Conservation (phyloP, 2,329 filamentous ascomycete species). For the Botryosphaeria agaves region DNA sequence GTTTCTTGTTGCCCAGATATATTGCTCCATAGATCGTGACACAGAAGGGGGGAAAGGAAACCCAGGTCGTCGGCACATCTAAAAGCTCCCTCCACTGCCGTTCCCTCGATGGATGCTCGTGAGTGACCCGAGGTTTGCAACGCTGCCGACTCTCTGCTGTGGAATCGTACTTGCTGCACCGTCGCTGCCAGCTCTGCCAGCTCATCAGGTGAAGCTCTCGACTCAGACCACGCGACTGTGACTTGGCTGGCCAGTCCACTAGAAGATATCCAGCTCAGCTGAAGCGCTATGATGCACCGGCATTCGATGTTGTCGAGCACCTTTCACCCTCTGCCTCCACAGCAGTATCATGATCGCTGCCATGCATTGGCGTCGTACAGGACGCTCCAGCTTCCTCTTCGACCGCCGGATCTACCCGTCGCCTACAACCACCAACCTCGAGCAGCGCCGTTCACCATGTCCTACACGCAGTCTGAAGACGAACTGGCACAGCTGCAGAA, state of each 20-base stretch:
- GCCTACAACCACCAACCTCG: conserved; percentile 2
- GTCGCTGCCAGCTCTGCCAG: conserved; percentile 5
- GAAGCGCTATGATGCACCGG: neutral
- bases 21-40: too few species aligned
- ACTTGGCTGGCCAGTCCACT: neutral
- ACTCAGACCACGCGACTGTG: conserved; percentile 3
- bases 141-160: conserved; percentile 17
- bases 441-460: conserved; percentile 16
- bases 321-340: conserved; percentile 4
- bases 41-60: too few species aligned
- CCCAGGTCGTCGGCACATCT: conserved; percentile 17
- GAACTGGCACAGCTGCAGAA: conserved; percentile 45
- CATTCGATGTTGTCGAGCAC: neutral
- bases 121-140: conserved; percentile 9
- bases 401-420: conserved; percentile 6
- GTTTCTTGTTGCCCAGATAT: too few species aligned
- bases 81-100: conserved; percentile 14
- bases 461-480: conserved; percentile 25
- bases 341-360: conserved; percentile 5
- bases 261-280: too few species aligned
- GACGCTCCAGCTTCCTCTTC: conserved; percentile 11
- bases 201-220: conserved; percentile 4
- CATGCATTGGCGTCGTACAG: conserved; percentile 18
- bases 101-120: conserved; percentile 15
- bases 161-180: conserved; percentile 8